Evolutionary conservation across 306 rosid species (phyloP).

Genomic region (Carpinus viminea): DNA sequence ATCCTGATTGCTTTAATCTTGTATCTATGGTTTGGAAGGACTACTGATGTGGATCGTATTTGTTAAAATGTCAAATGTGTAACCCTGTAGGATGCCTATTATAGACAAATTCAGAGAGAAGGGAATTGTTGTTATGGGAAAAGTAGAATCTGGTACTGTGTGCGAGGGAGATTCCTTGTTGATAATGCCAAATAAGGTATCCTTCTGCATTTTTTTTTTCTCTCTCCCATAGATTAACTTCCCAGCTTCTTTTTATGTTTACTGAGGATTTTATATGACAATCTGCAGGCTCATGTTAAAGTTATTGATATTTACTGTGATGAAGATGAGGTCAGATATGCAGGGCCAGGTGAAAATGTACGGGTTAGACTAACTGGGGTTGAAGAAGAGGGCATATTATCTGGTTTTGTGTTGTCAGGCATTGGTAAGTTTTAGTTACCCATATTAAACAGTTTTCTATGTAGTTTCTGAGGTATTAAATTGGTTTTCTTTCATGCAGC

Average conservation of each 20-base stretch:
- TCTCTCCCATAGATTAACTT: neutral
- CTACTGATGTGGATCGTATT: neutral
- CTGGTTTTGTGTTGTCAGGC: conserved; percentile 86
- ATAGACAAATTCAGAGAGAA: conserved; percentile 92
- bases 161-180: conserved; percentile 78
- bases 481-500: conserved; percentile 51
- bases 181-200: conserved; percentile 97
- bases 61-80: conserved; percentile 28
- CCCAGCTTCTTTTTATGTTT: neutral
- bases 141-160: conserved; percentile 87
- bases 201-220: neutral
- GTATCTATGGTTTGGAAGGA: neutral
- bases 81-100: conserved; percentile 81
- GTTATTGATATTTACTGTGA: conserved; percentile 66
- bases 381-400: conserved; percentile 77
- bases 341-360: conserved; percentile 99
- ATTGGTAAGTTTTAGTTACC: conserved; percentile 50
- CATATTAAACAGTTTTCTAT: neutral
- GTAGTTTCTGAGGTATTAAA: conserved; percentile 10
- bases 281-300: conserved; percentile 75
- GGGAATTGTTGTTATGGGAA: conserved; percentile 98
- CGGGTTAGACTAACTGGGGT: conserved; percentile 81
- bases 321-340: conserved; percentile 66
- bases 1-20: neutral
- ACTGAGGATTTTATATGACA: conserved; percentile 22